These are phyloP conservation scores for Jamesozyma rosinii DNA, from an alignment of 805 yeast genomes.

Conservation along the genomic window DNA sequence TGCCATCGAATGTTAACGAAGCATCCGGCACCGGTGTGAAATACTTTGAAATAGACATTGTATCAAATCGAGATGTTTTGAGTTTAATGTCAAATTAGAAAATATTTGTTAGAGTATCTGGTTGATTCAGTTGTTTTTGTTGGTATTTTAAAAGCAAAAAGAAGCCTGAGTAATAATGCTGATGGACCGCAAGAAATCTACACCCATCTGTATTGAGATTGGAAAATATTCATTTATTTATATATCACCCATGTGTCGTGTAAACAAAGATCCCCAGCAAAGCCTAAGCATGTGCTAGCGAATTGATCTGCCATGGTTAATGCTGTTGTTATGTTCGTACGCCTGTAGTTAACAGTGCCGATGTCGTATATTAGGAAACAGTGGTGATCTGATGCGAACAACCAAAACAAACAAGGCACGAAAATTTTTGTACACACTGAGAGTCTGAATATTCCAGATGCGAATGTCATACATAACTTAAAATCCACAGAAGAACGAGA, in stretches of 20 bases:
- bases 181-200: background rate
- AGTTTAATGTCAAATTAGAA: background rate
- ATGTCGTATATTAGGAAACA: background rate
- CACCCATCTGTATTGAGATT: background rate
- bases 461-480: background rate
- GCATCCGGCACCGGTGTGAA: constrained; percentile 21
- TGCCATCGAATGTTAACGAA: constrained; percentile 19
- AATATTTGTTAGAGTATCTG: background rate
- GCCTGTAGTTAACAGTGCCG: background rate
- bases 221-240: background rate
- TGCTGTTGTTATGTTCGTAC: background rate
- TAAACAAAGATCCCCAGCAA: background rate
- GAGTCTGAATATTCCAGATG: background rate
- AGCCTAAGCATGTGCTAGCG: background rate
- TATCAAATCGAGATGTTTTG: background rate
- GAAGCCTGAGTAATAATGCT: background rate
- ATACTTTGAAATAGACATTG: constrained; percentile 21
- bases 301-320: too few species aligned
- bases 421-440: too few species aligned
- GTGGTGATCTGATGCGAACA: background rate
- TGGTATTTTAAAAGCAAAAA: background rate
- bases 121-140: background rate
- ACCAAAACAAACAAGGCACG: too few species aligned
- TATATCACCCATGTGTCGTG: background rate
- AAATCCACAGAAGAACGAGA: background rate